Percentiles rank a stretch among this genome's conserved stretches.
Evolutionary conservation across 73 alveolate genomes (phyloP).

Genomic region (Paramecium sonneborni): DNA sequence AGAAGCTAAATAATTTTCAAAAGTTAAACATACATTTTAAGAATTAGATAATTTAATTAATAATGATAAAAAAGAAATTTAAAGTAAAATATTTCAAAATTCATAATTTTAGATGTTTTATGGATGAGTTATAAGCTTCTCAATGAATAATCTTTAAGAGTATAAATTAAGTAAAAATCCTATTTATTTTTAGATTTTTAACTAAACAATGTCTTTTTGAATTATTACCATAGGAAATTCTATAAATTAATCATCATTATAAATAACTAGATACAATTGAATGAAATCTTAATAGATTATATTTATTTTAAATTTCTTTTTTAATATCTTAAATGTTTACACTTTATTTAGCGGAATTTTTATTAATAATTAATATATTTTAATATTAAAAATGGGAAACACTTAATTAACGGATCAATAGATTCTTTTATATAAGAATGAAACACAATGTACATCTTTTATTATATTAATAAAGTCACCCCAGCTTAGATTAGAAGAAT

Average conservation of each 20-base stretch:
- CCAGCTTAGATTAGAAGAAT: slow-evolving; percentile 46
- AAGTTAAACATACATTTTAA: slow-evolving; percentile 22
- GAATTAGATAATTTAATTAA: background rate
- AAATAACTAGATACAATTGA: background rate
- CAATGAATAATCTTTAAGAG: background rate
- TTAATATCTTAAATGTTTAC: background rate
- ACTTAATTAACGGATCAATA: slow-evolving; percentile 42
- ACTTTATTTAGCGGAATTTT: background rate
- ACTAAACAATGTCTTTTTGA: background rate
- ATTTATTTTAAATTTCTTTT: background rate
- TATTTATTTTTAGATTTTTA: background rate
- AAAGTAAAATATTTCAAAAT: background rate
- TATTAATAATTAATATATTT: background rate
- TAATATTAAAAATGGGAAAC: background rate
- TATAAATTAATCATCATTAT: background rate
- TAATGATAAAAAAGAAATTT: background rate
- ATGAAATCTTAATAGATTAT: background rate
- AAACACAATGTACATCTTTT: background rate
- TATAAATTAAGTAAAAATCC: background rate
- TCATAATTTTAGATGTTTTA: background rate
- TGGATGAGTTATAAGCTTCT: slow-evolving; percentile 47
- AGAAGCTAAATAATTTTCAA: background rate
- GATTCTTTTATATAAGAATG: slow-evolving; percentile 42
- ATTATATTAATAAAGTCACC: background rate
- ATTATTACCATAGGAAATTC: slow-evolving; percentile 13